phyloP scores from a whole-genome alignment of 441 rosid species.

The Codiaeum variegatum region DNA sequence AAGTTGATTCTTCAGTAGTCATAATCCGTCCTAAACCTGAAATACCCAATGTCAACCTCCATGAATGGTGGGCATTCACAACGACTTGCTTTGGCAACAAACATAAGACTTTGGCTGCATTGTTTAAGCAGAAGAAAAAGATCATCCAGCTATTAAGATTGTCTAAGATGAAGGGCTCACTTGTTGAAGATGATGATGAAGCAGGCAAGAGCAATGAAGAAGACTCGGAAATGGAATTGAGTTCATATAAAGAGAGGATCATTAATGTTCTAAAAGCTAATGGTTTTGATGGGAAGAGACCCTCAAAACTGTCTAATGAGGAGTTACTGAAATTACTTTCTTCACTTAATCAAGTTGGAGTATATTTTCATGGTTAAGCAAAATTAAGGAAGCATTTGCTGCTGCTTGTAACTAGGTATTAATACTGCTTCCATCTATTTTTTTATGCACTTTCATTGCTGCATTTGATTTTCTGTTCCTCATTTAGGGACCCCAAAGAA shows the following conservation, averaged over 20 bases:
- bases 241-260: slow-evolving; percentile 52
- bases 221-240: slow-evolving; percentile 37
- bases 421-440: not conserved
- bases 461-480: not conserved
- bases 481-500: not conserved
- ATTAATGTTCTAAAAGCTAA: slow-evolving; percentile 38
- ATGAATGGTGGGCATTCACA: slow-evolving; percentile 64
- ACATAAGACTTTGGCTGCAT: slow-evolving; percentile 81
- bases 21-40: slow-evolving; percentile 62
- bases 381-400: slow-evolving; percentile 16
- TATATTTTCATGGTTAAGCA: slow-evolving; percentile 44
- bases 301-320: slow-evolving; percentile 60
- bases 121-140: slow-evolving; percentile 88
- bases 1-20: slow-evolving; percentile 87
- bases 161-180: slow-evolving; percentile 23
- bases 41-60: slow-evolving; percentile 43
- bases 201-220: slow-evolving; percentile 27
- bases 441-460: not conserved
- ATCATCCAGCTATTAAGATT: slow-evolving; percentile 49
- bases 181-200: slow-evolving; percentile 5
- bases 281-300: slow-evolving; percentile 69
- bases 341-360: slow-evolving; percentile 57
- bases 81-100: slow-evolving; percentile 71
- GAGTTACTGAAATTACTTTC: slow-evolving; percentile 54
- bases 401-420: slow-evolving; percentile 14